Base-by-base conservation (phyloP, 2,329 filamentous ascomycete genomes). In the Xylariaceae sp. region DNA sequence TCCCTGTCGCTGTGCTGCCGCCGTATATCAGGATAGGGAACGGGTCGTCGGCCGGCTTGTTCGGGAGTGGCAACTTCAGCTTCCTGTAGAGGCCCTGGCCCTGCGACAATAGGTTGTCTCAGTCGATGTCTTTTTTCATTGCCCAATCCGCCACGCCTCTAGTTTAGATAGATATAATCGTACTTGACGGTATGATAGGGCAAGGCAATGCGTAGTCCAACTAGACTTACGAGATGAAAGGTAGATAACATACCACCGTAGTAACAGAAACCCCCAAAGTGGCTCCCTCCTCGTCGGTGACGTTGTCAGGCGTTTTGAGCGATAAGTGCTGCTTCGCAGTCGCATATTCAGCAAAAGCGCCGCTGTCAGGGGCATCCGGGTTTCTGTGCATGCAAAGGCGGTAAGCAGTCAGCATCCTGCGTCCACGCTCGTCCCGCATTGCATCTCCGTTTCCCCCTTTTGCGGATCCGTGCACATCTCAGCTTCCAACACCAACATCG, bases 1-100 rank as follows among this genome's bases (percentile, higher is more conserved):
- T 77, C 65, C 76, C 77, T 0, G 80, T 81, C 2, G 79, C 80
- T 8, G 77, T 83, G 65, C 78, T 77, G 13, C 73, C 74, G 40
- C 74, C 76, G 51, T 77, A 76, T 55, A 76, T 75, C 21, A 77
- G 59, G 40, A 77, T 37, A 60, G 0, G 73, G 67, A 40, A 70
- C 63, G 37, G 70, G 63, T 8, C 71, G 67, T 16, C 68, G 66
- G 29, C 65, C 49, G 5, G 74, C 69, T 43, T 30, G 50, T 49
- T 44, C 0, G 83, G 82, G 2, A 81, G 66, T 0, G 75, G 71
- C 0, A 80, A 70, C 47, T 67, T 50, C 0, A 80, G 68, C 5
- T 64, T 62, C 54, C 77, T 72, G 65, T 78, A 80, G 5, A 80
- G 68, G 0, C 71, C 73, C 66, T 79, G 76, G 29, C 70, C 75